Base-by-base conservation (phyloP, 2,329 filamentous ascomycete genomes). In the Xylaria sp. region DNA sequence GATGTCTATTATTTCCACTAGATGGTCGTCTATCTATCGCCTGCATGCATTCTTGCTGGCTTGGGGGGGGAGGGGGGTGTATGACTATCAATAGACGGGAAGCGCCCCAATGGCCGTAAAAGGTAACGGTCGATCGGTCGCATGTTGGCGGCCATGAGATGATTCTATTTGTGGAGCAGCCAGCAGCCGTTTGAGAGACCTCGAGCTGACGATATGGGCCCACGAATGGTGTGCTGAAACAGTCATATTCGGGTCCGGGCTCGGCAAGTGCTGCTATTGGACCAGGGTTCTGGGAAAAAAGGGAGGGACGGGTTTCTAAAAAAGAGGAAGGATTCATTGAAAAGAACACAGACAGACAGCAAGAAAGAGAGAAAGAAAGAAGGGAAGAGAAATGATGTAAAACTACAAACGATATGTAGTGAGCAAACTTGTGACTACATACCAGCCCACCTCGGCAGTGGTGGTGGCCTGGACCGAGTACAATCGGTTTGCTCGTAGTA, bases 41-140 rank as follows among this genome's bases (percentile, higher is more conserved):
- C 48, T 20, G 47, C 50, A 46, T 54, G 41, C 7, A 39, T 47
- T 49, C 55, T 56, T 54, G 44, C 43, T 34, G 44, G 50, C 26
- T 42, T 42, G 44, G 41, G 43, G 41, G 45, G 42, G 50, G 44
- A 41, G 43, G 41, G 45, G 42, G 50, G 41, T 61, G 58, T 61
- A 61, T 42, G 55, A 56, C 26, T 58, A 56, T 54, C 42, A 45
- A 46, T 53, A 50, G 52, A 60, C 11, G 29, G 37, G 26, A 39
- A 51, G 56, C 56, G 58, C 55, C 56, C 56, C 56, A 52, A 54
- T 19, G 46, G 47, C 48, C 39, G 46, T 46, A 44, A 50, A 44
- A 21, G 42, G 39, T 41, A 48, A 18, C 11, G 24, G 24, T 5
- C 24, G 24, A 13, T 34, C 11, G 58, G 55, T 17, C 29, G 58